Evolutionary conservation across 1,139 yeast genomes (phyloP).

Genomic region (Fermentozyma sake): DNA sequence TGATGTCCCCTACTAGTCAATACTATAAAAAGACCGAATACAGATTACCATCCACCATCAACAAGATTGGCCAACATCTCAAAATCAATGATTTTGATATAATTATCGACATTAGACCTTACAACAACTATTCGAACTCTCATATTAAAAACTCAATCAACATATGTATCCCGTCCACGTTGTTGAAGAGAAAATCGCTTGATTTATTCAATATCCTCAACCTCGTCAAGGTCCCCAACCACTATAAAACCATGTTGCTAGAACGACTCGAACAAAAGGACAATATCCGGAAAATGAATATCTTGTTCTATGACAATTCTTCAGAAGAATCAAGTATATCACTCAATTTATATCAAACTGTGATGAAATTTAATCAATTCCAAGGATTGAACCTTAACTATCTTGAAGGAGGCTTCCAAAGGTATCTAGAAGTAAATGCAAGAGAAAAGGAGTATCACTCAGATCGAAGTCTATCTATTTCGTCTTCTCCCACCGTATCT

Average conservation of each 20-base stretch:
- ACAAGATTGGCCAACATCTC: too few relatives aligned
- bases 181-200: constrained; percentile 33
- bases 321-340: constrained; percentile 26
- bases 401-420: constrained; percentile 35
- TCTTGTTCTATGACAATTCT: constrained; percentile 51
- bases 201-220: constrained; percentile 27
- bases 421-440: constrained; percentile 1
- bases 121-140: constrained; percentile 26
- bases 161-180: constrained; percentile 39
- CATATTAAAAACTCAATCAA: constrained; percentile 29
- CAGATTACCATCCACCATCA: too few relatives aligned
- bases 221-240: constrained; percentile 21
- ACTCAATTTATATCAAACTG: constrained; percentile 37
- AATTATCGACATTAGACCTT: constrained; percentile 37
- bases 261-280: constrained; percentile 6
- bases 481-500: constrained; percentile 5
- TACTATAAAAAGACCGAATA: too few relatives aligned
- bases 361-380: constrained; percentile 31
- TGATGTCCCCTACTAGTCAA: too few relatives aligned
- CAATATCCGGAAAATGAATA: constrained; percentile 11
- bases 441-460: background rate
- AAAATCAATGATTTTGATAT: too few relatives aligned
- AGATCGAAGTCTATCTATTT: constrained; percentile 1
- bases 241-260: constrained; percentile 15
- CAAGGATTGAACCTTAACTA: constrained; percentile 26